Evolutionary conservation across 2,329 filamentous ascomycete species (phyloP).

Genomic region (Aspergillus clavatus): DNA sequence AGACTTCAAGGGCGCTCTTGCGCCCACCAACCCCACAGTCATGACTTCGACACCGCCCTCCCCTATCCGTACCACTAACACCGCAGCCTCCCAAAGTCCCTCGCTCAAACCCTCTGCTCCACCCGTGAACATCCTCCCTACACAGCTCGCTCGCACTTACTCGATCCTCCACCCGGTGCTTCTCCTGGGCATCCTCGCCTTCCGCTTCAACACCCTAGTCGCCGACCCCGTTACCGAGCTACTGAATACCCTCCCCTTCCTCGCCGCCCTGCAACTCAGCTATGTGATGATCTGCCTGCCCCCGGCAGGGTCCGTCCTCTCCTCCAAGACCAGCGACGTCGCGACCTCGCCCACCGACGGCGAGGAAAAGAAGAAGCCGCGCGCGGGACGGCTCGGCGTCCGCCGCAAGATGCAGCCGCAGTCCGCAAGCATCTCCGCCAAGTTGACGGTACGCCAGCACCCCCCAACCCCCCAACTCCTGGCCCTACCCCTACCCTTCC

Average conservation of each 20-base stretch:
- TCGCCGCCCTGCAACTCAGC: slow-evolving; percentile 59
- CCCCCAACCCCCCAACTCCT: no score
- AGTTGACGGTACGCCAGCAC: slow-evolving; percentile 28
- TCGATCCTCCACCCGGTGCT: slow-evolving; percentile 64
- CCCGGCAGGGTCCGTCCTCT: slow-evolving; percentile 40
- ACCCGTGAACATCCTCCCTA: slow-evolving; percentile 47
- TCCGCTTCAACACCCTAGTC: slow-evolving; percentile 64
- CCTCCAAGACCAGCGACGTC: slow-evolving; percentile 13
- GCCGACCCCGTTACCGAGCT: slow-evolving; percentile 64
- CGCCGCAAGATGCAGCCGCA: slow-evolving; percentile 15
- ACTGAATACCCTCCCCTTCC: slow-evolving; percentile 54
- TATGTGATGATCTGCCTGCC: slow-evolving; percentile 59
- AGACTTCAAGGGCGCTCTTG: background rate
- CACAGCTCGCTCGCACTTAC: slow-evolving; percentile 49
- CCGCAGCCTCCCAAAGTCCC: slow-evolving; percentile 11
- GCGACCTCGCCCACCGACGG: no score
- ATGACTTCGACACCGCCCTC: background rate
- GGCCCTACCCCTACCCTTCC: background rate
- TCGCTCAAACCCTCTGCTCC: slow-evolving; percentile 27
- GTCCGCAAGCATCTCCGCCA: slow-evolving; percentile 13
- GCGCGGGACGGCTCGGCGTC: slow-evolving; percentile 18
- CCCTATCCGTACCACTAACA: background rate
- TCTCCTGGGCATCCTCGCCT: slow-evolving; percentile 59
- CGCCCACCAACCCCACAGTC: slow-evolving; percentile 6
- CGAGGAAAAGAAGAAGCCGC: slow-evolving; percentile 7